These are phyloP conservation scores for Aspergillus affinis DNA, from an alignment of 495 filamentous ascomycete genomes.

Conservation along the genomic window DNA sequence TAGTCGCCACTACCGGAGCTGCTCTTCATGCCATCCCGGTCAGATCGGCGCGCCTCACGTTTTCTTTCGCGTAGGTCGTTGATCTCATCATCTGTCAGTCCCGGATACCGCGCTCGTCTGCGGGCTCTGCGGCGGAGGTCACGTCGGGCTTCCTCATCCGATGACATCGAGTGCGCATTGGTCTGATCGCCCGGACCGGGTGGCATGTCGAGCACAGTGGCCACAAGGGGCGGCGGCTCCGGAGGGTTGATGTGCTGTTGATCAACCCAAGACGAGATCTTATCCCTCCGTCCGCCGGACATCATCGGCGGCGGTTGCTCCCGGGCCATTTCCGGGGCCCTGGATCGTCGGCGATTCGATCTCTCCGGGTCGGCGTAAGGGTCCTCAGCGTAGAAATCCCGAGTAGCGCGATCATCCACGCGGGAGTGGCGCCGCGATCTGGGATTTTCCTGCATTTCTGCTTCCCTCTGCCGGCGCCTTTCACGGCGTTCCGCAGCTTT, in stretches of 20 bases:
- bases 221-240: conserved; percentile 55
- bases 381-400: conserved; percentile 23
- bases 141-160: conserved; percentile 42
- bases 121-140: conserved; percentile 37
- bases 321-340: conserved; percentile 20
- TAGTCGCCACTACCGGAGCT: conserved; percentile 46
- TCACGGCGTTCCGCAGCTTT: conserved; percentile 42
- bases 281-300: conserved; percentile 44
- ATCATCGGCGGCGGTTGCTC: conserved; percentile 22
- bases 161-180: conserved; percentile 40
- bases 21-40: conserved; percentile 35
- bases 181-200: conserved; percentile 32
- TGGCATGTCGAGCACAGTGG: conserved; percentile 54
- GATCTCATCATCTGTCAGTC: conserved; percentile 41
- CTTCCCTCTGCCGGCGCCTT: conserved; percentile 38
- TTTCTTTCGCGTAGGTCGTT: conserved; percentile 36
- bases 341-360: conserved; percentile 34
- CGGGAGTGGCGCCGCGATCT: conserved; percentile 36
- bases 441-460: conserved; percentile 33
- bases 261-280: conserved; percentile 62
- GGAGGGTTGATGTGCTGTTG: conserved; percentile 55
- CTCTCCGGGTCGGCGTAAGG: conserved; percentile 25
- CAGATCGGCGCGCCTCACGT: conserved; percentile 30
- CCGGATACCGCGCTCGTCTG: conserved; percentile 39
- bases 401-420: conserved; percentile 27